These are phyloP conservation scores for Anastatica hierochuntica DNA, from an alignment of 345 rosid species.

Conservation along the genomic window DNA sequence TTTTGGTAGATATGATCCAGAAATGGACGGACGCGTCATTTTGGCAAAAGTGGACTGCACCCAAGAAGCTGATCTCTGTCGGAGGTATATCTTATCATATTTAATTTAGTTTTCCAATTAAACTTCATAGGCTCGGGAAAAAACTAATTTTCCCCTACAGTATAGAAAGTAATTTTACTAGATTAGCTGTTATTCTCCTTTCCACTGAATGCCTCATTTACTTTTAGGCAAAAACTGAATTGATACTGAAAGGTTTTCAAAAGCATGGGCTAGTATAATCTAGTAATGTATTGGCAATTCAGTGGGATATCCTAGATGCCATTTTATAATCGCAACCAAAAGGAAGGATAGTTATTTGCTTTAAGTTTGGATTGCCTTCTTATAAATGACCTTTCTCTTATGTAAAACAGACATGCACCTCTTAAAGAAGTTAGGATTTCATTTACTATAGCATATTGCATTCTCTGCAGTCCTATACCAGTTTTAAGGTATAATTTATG, in stretches of 20 bases:
- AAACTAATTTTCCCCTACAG: background rate
- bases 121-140: no score
- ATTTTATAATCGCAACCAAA: background rate
- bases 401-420: background rate
- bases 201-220: background rate
- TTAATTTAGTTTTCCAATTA: no score
- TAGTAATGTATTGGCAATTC: background rate
- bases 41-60: conserved; percentile 92
- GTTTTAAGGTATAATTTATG: background rate
- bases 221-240: background rate
- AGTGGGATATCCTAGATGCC: background rate
- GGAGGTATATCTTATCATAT: no score
- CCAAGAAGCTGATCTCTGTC: conserved; percentile 64
- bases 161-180: background rate
- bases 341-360: background rate
- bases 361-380: conserved; percentile 1
- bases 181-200: background rate
- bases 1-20: conserved; percentile 75
- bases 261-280: conserved; percentile 1
- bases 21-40: conserved; percentile 81
- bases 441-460: conserved; percentile 1
- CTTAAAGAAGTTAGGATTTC: background rate
- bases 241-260: background rate
- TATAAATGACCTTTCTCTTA: background rate
- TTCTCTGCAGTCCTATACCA: background rate